These are phyloP conservation scores for Epichloe typhina DNA, from an alignment of 2,329 filamentous ascomycete species.

Conservation along the genomic window DNA sequence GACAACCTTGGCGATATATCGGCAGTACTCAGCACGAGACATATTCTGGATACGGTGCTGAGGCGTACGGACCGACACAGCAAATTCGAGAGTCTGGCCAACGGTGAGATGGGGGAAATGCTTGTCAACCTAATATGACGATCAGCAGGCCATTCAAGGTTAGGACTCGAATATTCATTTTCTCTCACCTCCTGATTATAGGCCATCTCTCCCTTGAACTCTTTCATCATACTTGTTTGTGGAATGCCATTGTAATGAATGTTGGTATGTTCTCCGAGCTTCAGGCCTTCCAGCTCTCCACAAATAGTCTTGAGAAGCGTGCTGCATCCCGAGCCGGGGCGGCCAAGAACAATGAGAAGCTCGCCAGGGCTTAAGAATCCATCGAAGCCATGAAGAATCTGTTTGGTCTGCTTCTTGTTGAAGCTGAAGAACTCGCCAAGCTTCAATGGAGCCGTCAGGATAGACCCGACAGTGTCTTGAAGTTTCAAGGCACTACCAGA, in stretches of 20 bases:
- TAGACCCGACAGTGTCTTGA: conserved; percentile 51
- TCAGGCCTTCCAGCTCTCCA: conserved; percentile 45
- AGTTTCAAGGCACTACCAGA: conserved; percentile 54
- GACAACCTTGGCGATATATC: conserved; percentile 51
- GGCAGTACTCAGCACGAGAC: conserved; percentile 43
- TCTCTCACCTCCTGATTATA: conserved; percentile 56
- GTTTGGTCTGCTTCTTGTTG: conserved; percentile 31
- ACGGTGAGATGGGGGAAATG: conserved; percentile 70
- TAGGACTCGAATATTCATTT: background rate
- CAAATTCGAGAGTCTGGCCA: conserved; percentile 60
- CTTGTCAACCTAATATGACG: conserved; percentile 39
- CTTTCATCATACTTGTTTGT: conserved; percentile 37
- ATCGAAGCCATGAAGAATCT: conserved; percentile 51
- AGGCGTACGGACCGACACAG: conserved; percentile 54
- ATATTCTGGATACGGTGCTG: conserved; percentile 51
- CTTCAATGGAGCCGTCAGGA: conserved; percentile 44
- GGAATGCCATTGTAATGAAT: conserved; percentile 53
- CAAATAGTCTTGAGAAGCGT: conserved; percentile 50
- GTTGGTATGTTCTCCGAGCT: conserved; percentile 32
- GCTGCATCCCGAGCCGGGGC: conserved; percentile 51
- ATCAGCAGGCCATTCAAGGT: background rate
- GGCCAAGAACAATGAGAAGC: conserved; percentile 55
- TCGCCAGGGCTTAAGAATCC: conserved; percentile 51
- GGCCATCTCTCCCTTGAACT: conserved; percentile 52
- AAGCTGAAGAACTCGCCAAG: conserved; percentile 41